Percentiles rank a stretch among this genome's conserved stretches.
These are phyloP conservation scores for Nicotiana knightiana DNA, from an alignment of 257 asterid genomes.

Conservation along the genomic window DNA sequence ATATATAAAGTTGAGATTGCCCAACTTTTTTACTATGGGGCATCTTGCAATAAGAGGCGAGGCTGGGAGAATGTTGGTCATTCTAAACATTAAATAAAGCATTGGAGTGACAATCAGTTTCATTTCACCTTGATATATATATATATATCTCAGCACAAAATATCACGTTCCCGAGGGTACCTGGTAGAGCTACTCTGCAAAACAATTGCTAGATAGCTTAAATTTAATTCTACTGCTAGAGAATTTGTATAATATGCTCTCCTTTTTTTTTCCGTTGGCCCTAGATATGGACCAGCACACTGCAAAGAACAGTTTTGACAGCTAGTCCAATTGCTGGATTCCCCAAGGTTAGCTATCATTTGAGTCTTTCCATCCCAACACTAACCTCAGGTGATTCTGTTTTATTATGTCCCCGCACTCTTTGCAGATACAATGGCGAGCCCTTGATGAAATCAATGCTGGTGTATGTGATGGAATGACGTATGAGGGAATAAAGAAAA, in stretches of 20 bases:
- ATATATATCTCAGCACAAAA: too few relatives aligned
- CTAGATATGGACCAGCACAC: constrained; percentile 99
- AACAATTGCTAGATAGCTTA: not conserved
- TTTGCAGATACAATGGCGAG: constrained; percentile 97
- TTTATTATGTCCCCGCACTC: constrained; percentile 5
- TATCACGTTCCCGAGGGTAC: not conserved
- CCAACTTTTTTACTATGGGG: not conserved
- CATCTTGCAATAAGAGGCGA: not conserved
- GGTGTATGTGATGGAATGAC: constrained; percentile 98
- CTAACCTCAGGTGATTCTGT: not conserved
- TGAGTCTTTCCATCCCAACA: not conserved
- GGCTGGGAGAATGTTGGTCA: not conserved
- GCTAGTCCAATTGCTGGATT: constrained; percentile 83
- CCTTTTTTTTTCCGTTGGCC: constrained; percentile 19
- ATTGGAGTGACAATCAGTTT: not conserved
- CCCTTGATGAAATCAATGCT: constrained; percentile 94
- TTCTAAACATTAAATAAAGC: not conserved
- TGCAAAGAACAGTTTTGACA: constrained; percentile 92
- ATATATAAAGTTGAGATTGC: not conserved
- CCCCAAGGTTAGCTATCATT: constrained; percentile 64
- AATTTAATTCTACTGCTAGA: not conserved
- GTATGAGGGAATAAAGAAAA: constrained; percentile 91
- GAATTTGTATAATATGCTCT: not conserved
- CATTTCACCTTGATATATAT: too few relatives aligned
- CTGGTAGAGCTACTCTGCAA: constrained; percentile 1